These are phyloP conservation scores for Rhizopogon roseolus DNA, from an alignment of 768 basidiomycete genomes.

Conservation along the genomic window DNA sequence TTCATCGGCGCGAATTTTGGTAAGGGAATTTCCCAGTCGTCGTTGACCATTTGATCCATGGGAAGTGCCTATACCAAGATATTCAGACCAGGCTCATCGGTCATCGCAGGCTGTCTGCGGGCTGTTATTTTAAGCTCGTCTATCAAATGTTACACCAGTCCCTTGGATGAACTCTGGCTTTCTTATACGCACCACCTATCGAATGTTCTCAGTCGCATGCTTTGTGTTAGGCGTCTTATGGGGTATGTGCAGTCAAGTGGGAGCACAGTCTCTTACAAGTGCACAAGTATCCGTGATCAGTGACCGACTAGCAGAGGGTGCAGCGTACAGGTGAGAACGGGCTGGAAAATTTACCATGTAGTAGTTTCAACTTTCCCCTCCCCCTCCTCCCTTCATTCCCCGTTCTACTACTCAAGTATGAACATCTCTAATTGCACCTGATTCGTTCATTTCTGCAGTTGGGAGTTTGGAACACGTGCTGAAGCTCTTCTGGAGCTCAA, in stretches of 20 bases:
- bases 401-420: not conserved
- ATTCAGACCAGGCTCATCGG: not conserved
- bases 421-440: not conserved
- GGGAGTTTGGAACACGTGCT: slow-evolving; percentile 50
- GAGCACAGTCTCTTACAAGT: slow-evolving; percentile 31
- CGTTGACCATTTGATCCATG: not conserved
- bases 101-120: not conserved
- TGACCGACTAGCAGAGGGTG: slow-evolving; percentile 34
- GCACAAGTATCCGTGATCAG: slow-evolving; percentile 32
- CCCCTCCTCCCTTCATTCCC: too few species aligned
- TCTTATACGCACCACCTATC: not conserved
- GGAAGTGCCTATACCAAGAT: not conserved
- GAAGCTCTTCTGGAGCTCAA: slow-evolving; percentile 49
- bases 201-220: not conserved
- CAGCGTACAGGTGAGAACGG: slow-evolving; percentile 34
- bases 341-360: not conserved
- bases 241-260: not conserved
- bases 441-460: slow-evolving; percentile 25
- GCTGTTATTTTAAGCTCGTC: slow-evolving; percentile 5
- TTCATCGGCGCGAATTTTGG: too few species aligned
- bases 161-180: not conserved
- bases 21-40: too few species aligned
- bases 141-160: not conserved
- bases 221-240: slow-evolving; percentile 4
- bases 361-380: too few species aligned